A percentile compares a stretch with the other conserved stretches of the same genome.
These are phyloP conservation scores for Boletus pseudo-olivaceus DNA, from an alignment of 768 basidiomycete species.

Conservation along the genomic window DNA sequence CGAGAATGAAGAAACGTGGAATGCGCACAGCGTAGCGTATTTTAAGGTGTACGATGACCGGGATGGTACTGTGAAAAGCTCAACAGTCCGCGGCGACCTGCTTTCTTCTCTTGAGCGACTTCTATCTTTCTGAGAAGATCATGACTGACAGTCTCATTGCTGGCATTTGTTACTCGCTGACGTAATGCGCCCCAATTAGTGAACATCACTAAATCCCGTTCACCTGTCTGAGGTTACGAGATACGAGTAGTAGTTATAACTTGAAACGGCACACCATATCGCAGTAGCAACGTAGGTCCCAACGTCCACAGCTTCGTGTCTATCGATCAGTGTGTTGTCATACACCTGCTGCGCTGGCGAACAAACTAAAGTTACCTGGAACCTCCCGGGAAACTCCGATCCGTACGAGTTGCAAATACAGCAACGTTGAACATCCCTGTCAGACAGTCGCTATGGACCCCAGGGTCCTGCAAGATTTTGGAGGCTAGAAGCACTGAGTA, in stretches of 20 bases:
- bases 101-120: slow-evolving; percentile 6
- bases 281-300: neutral
- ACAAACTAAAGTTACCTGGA: neutral
- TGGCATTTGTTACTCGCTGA: slow-evolving; percentile 4
- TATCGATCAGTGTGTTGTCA: slow-evolving; percentile 2
- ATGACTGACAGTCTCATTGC: neutral
- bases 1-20: slow-evolving; percentile 15
- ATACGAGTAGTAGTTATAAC: neutral
- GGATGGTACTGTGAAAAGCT: slow-evolving; percentile 1
- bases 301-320: neutral
- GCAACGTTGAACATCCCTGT: neutral
- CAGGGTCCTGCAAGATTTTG: slow-evolving; percentile 9
- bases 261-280: neutral
- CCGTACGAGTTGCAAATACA: neutral
- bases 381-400: slow-evolving; percentile 1
- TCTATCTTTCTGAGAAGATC: slow-evolving; percentile 18
- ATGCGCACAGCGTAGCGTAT: neutral
- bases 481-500: neutral
- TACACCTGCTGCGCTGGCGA: neutral
- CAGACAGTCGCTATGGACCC: neutral
- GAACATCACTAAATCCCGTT: neutral
- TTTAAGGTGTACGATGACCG: slow-evolving; percentile 2
- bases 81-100: slow-evolving; percentile 13
- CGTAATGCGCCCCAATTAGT: slow-evolving; percentile 8
- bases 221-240: neutral